A percentile compares a stretch with the other conserved stretches of the same genome.
These are phyloP conservation scores for Kuraishia cidri DNA, from an alignment of 805 yeast genomes.

Conservation along the genomic window DNA sequence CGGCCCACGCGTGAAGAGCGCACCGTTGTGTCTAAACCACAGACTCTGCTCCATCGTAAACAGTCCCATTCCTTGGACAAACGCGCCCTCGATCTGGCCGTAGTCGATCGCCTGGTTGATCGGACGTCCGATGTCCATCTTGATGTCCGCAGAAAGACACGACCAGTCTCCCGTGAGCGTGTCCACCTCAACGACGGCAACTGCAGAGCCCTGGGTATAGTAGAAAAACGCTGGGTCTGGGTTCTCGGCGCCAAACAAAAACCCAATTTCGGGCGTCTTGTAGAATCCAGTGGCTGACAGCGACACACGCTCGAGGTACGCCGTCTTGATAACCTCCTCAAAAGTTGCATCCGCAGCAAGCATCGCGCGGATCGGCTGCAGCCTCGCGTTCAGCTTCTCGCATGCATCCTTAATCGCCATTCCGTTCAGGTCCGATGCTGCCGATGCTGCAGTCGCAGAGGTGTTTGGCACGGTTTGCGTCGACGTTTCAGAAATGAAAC, in stretches of 20 bases:
- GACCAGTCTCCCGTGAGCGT: conserved; percentile 40
- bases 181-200: conserved; percentile 32
- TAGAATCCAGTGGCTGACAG: conserved; percentile 39
- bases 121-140: conserved; percentile 40
- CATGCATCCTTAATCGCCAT: conserved; percentile 40
- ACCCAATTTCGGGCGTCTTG: conserved; percentile 41
- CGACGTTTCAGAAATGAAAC: conserved; percentile 34
- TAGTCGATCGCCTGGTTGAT: conserved; percentile 38
- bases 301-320: conserved; percentile 34
- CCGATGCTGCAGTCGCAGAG: conserved; percentile 40
- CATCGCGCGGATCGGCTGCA: conserved; percentile 26
- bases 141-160: conserved; percentile 28
- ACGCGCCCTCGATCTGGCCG: conserved; percentile 44
- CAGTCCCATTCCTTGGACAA: conserved; percentile 39
- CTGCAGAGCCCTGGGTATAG: conserved; percentile 36
- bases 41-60: conserved; percentile 38
- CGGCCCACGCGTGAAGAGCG: conserved; percentile 35
- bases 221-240: conserved; percentile 38
- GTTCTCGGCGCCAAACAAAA: conserved; percentile 26
- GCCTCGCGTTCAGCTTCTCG: conserved; percentile 30
- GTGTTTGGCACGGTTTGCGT: conserved; percentile 38
- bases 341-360: conserved; percentile 26
- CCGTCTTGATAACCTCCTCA: conserved; percentile 28
- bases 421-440: conserved; percentile 39
- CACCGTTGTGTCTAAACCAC: conserved; percentile 31